Evolutionary conservation across 2,329 filamentous ascomycete genomes (phyloP).

Genomic region (Fusarium goolgardi): DNA sequence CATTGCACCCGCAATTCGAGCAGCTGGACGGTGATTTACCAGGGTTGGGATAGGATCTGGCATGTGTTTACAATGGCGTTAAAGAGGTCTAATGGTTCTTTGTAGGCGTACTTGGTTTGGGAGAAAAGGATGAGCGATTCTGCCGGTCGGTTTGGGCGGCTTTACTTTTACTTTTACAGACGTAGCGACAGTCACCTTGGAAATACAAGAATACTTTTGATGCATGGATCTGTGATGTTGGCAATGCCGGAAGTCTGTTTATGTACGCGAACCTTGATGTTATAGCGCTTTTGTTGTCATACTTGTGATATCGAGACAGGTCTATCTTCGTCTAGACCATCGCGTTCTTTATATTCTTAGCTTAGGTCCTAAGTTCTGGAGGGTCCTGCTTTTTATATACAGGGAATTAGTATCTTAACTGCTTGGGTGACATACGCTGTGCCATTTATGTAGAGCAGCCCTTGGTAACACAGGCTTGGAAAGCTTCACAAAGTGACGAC

Average conservation of each 20-base stretch:
- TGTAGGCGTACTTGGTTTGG: constrained; percentile 19
- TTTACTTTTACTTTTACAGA: constrained; percentile 8
- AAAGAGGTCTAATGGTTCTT: not conserved
- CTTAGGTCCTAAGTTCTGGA: not conserved
- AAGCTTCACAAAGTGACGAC: not conserved
- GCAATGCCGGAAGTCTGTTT: not conserved
- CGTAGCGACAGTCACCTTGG: constrained; percentile 27
- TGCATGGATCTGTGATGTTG: not conserved
- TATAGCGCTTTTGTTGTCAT: not conserved
- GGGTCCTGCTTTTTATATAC: not conserved
- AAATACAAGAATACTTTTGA: constrained; percentile 6
- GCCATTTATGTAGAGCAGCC: not conserved
- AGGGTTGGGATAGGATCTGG: not conserved
- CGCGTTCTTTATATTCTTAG: not conserved
- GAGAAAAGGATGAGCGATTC: constrained; percentile 22
- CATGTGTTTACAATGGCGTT: constrained; percentile 32
- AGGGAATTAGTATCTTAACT: not conserved
- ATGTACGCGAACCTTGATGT: not conserved
- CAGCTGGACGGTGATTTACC: not conserved
- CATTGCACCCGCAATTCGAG: not conserved
- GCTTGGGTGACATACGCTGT: not conserved
- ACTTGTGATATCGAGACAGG: not conserved
- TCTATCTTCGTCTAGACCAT: no score
- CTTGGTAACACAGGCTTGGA: not conserved
- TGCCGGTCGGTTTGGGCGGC: not conserved